Percentiles rank a stretch among this genome's conserved stretches.
Evolutionary conservation across 441 rosid genomes (phyloP).

Genomic region (Gossypium schwendimanii): DNA sequence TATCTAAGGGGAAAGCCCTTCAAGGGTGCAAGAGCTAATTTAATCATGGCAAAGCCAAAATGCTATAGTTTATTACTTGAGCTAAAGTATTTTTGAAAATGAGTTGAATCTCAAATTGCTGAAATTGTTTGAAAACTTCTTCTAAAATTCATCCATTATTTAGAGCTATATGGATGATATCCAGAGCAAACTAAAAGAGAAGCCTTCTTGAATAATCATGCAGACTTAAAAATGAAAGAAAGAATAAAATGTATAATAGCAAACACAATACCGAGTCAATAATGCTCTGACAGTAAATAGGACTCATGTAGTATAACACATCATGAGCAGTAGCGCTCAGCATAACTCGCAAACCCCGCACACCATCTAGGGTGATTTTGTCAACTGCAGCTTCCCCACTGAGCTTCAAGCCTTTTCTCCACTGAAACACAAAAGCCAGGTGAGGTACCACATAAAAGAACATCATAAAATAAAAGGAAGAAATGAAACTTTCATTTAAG

Average conservation of each 20-base stretch:
- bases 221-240: not conserved
- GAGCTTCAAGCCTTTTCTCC: constrained; percentile 97
- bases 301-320: constrained; percentile 96
- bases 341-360: constrained; percentile 75
- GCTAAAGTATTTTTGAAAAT: not conserved
- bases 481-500: not conserved
- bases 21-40: not conserved
- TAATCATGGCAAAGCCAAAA: not conserved
- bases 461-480: not conserved
- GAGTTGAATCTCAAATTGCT: not conserved
- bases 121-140: not conserved
- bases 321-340: constrained; percentile 97
- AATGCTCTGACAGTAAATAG: constrained; percentile 91
- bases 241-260: constrained; percentile 2
- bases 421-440: constrained; percentile 42
- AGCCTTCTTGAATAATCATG: not conserved
- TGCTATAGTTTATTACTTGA: not conserved
- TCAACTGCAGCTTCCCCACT: constrained; percentile 94
- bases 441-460: constrained; percentile 1
- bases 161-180: not conserved
- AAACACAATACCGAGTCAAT: constrained; percentile 67
- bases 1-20: not conserved
- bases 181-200: not conserved
- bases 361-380: constrained; percentile 92
- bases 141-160: not conserved